Evolutionary conservation across 805 yeast genomes (phyloP), one percentile per base, ranked within the genome.

Genomic region (Saccharomycopsis malanga): DNA sequence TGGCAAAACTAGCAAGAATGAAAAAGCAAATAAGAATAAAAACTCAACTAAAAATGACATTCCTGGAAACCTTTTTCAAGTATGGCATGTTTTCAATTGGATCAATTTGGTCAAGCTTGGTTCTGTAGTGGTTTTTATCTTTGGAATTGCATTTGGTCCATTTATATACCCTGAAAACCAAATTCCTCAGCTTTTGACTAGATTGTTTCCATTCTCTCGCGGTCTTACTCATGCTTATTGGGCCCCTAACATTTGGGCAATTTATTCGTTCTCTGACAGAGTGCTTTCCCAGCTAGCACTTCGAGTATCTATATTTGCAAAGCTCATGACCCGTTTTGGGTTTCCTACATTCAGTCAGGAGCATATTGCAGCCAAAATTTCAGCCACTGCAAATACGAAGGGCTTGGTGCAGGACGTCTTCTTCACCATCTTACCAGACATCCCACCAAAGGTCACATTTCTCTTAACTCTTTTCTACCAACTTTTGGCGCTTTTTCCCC

Each of bases 201-300:
- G 98, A 39, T 66, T 93, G 27, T 93, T 93, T 65, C 98, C 98
- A 4, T 91, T 91, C 61, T 83, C 94, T 42, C 72, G 98, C 61
- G 98, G 98, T 1, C 71, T 93, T 32, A 93, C 97, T 3, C 98
- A 93, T 65, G 96, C 98, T 0, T 93, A 93, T 66, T 93, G 98
- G 98, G 98, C 98, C 1, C 98, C 99, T 14, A 93, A 93, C 58
- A 69, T 88, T 40, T 93, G 99, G 99, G 96, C 98, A 0, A 57
- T 91, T 7, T 93, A 93, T 64, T 85, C 97, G 1, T 83, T 86
- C 54, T 51, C 73, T 12, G 99, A 93, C 63, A 72, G 95, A 49
- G 58, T 81, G 0, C 68, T 88, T 48, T 72, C 83, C 12, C 51
- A 52, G 30, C 42, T 42, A 14, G 39, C 48, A 59, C 48, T 55